Base-by-base conservation (phyloP, 1,284 basidiomycete species). In the Trametes polyzona region DNA sequence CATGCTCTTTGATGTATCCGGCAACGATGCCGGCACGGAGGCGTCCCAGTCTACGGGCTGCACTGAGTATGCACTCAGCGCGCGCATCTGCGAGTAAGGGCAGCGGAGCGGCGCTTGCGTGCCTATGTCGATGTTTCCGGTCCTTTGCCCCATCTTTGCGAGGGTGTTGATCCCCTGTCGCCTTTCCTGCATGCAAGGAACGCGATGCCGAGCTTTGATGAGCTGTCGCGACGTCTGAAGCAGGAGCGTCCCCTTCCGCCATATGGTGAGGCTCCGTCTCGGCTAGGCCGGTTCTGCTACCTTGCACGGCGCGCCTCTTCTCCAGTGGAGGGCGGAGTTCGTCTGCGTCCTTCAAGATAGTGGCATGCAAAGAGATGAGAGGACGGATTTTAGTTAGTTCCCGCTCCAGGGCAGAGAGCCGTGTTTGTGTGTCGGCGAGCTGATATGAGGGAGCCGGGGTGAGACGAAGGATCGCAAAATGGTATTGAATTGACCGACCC, bases 61-160 rank as follows among this genome's bases (percentile, higher is more conserved):
- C 86, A 16, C 84, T 73, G 3, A 88, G 73, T 16, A 87, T 67
- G 63, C 84, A 84, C 61, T 88, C 86, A 0, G 80, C 73, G 17
- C 83, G 78, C 1, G 86, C 86, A 60, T 88, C 85, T 0, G 81
- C 75, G 4, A 79, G 73, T 0, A 81, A 61, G 0, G 63, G 57
- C 46, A 8, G 10, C 40, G 55, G 35, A 49, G 52, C 17, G 47
- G 57, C 16, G 40, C 35, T 19, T 33, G 48, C 40, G 30, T 57
- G 16, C 37, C 48, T 30, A 39, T 53, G 29, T 55, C 61, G 43
- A 26, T 44, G 43, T 6, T 30, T 44, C 29, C 61, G 51, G 11
- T 61, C 61, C 30, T 30, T 53, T 7, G 52, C 56, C 3, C 59
- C 49, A 5, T 59, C 57, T 47, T 44, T 55, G 19, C 58, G 58